Conservation (phyloP, 2,329 filamentous ascomycete species). For the Colletotrichum abscissum region DNA sequence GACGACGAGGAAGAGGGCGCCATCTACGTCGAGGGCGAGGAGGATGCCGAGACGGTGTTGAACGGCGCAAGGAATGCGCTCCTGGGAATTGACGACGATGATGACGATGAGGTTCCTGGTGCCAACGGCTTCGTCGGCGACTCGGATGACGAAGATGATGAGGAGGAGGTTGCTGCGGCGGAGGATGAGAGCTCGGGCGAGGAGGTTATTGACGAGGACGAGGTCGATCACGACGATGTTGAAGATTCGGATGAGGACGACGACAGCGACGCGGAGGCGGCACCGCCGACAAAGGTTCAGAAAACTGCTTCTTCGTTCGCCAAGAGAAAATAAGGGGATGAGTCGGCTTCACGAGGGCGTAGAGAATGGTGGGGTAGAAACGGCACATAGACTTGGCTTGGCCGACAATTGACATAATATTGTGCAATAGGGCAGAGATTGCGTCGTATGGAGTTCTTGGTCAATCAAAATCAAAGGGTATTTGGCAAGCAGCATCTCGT, state of each 20-base stretch:
- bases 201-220: conserved; percentile 66
- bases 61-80: conserved; percentile 49
- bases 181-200: conserved; percentile 58
- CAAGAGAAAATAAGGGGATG: conserved; percentile 48
- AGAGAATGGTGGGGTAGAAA: conserved; percentile 17
- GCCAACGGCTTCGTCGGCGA: conserved; percentile 67
- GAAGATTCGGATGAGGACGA: conserved; percentile 68
- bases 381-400: conserved; percentile 34
- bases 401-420: conserved; percentile 35
- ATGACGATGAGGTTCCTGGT: conserved; percentile 68
- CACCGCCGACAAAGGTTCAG: conserved; percentile 58
- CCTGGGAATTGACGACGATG: conserved; percentile 59
- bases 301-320: conserved; percentile 50
- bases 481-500: background rate
- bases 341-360: background rate
- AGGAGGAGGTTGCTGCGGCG: conserved; percentile 52
- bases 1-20: conserved; percentile 74
- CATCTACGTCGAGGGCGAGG: conserved; percentile 88
- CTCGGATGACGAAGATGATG: conserved; percentile 66
- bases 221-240: conserved; percentile 69
- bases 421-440: conserved; percentile 29
- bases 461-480: conserved; percentile 22
- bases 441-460: conserved; percentile 29
- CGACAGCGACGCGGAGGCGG: conserved; percentile 61
- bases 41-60: conserved; percentile 53